These are phyloP conservation scores for Zygosaccharomyces pseudorouxii DNA, from an alignment of 805 yeast genomes.

Conservation along the genomic window DNA sequence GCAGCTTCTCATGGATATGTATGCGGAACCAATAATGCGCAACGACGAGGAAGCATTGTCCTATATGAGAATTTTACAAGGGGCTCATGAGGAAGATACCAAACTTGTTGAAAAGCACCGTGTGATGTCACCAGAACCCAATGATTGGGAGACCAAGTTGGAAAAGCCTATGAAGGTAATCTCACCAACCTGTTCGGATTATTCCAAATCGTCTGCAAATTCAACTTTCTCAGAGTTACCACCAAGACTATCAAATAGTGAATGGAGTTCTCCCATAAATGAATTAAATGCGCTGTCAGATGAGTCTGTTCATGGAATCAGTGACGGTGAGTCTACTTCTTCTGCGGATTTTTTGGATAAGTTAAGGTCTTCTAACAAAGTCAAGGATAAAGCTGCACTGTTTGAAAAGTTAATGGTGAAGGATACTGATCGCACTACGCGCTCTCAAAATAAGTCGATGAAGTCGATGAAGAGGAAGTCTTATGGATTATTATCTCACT, in stretches of 20 bases:
- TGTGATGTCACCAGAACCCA: not conserved
- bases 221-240: constrained; percentile 27
- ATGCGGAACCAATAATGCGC: not conserved
- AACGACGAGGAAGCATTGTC: constrained; percentile 10
- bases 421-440: constrained; percentile 5
- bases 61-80: constrained; percentile 20
- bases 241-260: constrained; percentile 21
- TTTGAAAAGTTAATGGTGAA: constrained; percentile 29
- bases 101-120: not conserved
- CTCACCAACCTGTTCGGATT: constrained; percentile 22
- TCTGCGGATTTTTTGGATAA: constrained; percentile 23
- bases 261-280: constrained; percentile 19
- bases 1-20: not conserved
- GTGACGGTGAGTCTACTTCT: constrained; percentile 14
- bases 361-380: constrained; percentile 31
- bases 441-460: constrained; percentile 5
- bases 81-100: constrained; percentile 12
- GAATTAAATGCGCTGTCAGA: constrained; percentile 17
- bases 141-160: not conserved
- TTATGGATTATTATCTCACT: constrained; percentile 11
- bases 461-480: constrained; percentile 6
- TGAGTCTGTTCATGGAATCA: constrained; percentile 5
- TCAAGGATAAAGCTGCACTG: constrained; percentile 31
- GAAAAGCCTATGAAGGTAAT: constrained; percentile 1
- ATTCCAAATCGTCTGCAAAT: constrained; percentile 24